These are phyloP conservation scores for Zelopaecilomyces penicillatus DNA, from an alignment of 2,329 filamentous ascomycete genomes.

Conservation along the genomic window DNA sequence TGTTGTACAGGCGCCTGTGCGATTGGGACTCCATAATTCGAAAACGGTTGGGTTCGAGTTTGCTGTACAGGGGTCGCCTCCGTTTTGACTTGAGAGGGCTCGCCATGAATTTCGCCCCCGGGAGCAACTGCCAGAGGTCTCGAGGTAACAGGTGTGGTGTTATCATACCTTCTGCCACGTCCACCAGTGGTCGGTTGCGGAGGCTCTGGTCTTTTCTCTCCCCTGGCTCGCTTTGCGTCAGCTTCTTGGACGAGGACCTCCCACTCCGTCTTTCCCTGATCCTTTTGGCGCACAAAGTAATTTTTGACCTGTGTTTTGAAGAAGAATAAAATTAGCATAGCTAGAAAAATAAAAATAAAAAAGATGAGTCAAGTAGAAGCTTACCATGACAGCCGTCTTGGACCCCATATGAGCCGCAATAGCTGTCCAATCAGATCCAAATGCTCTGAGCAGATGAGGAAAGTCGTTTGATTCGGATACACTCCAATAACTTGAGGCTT, in stretches of 20 bases:
- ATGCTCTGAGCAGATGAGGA: conserved; percentile 60
- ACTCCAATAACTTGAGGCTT: conserved; percentile 79
- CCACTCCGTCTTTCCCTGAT: conserved; percentile 50
- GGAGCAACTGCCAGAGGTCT: conserved; percentile 41
- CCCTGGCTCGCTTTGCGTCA: conserved; percentile 44
- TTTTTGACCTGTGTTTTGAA: conserved; percentile 51
- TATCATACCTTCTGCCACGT: conserved; percentile 43
- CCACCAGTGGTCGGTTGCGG: conserved; percentile 44
- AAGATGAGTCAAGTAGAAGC: conserved; percentile 14
- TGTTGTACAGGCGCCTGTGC: conserved; percentile 28
- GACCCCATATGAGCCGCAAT: conserved; percentile 75
- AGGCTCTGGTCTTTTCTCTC: conserved; percentile 52
- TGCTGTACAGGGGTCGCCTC: conserved; percentile 28
- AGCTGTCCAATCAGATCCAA: conserved; percentile 69
- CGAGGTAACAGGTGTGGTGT: conserved; percentile 24
- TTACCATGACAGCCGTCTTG: conserved; percentile 79
- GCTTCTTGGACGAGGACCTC: conserved; percentile 52
- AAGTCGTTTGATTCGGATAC: conserved; percentile 75
- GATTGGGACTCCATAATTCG: conserved; percentile 38
- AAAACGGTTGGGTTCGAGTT: conserved; percentile 29
- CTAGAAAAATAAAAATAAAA: background rate
- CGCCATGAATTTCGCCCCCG: conserved; percentile 35
- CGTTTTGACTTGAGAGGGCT: conserved; percentile 37
- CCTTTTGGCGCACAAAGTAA: conserved; percentile 56
- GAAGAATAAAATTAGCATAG: background rate